Percentiles rank a stretch among this genome's conserved stretches.
Conservation (phyloP, 768 basidiomycete genomes). For the Naganishia randhawae region DNA sequence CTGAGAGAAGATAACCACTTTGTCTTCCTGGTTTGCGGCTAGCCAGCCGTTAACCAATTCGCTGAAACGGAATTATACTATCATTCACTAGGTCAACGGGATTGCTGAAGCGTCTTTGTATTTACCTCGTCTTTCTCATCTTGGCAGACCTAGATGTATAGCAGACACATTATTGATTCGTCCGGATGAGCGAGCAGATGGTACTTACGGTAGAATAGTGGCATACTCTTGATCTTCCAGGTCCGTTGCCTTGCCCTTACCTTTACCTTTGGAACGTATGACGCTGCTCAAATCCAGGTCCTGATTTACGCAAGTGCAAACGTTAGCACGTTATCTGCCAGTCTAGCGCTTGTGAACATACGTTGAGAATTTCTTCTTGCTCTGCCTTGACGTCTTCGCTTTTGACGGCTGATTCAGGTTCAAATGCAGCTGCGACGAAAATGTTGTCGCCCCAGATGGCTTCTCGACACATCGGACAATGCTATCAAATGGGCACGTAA, state of each 20-base stretch:
- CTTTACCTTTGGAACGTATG: constrained; percentile 25
- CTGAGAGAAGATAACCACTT: constrained; percentile 61
- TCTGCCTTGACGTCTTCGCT: constrained; percentile 29
- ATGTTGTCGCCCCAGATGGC: constrained; percentile 56
- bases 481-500: background rate
- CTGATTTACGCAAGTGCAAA: constrained; percentile 24
- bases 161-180: constrained; percentile 54
- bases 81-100: background rate
- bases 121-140: constrained; percentile 54
- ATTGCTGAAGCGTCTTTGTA: background rate
- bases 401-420: constrained; percentile 50
- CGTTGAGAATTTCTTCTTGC: background rate
- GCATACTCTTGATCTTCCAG: constrained; percentile 28
- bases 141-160: constrained; percentile 59
- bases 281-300: constrained; percentile 5
- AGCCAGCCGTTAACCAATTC: constrained; percentile 55
- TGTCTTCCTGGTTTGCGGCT: constrained; percentile 52
- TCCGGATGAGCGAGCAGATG: background rate
- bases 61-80: constrained; percentile 57
- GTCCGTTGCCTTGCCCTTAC: constrained; percentile 14
- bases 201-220: constrained; percentile 8
- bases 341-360: background rate
- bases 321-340: constrained; percentile 28
- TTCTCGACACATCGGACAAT: constrained; percentile 64
- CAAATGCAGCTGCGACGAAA: constrained; percentile 62